Conservation (phyloP, 2,329 filamentous ascomycete genomes). For the Hypoxylon sp. region DNA sequence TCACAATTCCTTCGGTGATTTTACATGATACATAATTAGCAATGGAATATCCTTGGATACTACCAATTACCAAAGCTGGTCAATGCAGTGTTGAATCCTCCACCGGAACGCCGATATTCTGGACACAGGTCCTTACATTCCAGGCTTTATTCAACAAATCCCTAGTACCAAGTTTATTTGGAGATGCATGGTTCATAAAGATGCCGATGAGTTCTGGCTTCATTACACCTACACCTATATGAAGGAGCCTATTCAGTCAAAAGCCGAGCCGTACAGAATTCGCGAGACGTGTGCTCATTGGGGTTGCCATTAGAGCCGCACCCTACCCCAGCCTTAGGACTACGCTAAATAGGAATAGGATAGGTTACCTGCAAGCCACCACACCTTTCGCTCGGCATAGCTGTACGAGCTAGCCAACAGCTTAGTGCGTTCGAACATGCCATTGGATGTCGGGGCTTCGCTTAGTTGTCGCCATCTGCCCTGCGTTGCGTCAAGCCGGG, state of each 20-base stretch:
- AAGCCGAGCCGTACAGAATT: constrained; percentile 25
- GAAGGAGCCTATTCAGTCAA: constrained; percentile 19
- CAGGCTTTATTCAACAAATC: constrained; percentile 6
- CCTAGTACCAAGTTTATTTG: constrained; percentile 12
- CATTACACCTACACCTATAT: constrained; percentile 28
- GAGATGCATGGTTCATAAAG: constrained; percentile 12
- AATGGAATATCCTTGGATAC: constrained; percentile 13
- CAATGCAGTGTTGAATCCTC: constrained; percentile 22
- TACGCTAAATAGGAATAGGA: constrained; percentile 32
- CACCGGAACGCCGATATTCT: constrained; percentile 22
- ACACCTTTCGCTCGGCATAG: constrained; percentile 29
- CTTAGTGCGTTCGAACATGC: constrained; percentile 19
- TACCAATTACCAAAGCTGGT: constrained; percentile 8
- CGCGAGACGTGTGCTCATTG: constrained; percentile 13
- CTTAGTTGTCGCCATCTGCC: constrained; percentile 20
- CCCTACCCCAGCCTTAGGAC: constrained; percentile 29
- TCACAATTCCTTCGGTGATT: constrained; percentile 13
- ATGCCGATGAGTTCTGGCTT: constrained; percentile 18
- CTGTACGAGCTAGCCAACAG: constrained; percentile 23
- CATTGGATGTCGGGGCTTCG: constrained; percentile 22
- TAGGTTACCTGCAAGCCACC: constrained; percentile 39
- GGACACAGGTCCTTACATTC: constrained; percentile 24
- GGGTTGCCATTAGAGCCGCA: constrained; percentile 38
- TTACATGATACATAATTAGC: constrained; percentile 16
- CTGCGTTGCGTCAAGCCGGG: constrained; percentile 28